These are phyloP conservation scores for Lepiota venenata DNA, from an alignment of 768 basidiomycete species.

Conservation along the genomic window DNA sequence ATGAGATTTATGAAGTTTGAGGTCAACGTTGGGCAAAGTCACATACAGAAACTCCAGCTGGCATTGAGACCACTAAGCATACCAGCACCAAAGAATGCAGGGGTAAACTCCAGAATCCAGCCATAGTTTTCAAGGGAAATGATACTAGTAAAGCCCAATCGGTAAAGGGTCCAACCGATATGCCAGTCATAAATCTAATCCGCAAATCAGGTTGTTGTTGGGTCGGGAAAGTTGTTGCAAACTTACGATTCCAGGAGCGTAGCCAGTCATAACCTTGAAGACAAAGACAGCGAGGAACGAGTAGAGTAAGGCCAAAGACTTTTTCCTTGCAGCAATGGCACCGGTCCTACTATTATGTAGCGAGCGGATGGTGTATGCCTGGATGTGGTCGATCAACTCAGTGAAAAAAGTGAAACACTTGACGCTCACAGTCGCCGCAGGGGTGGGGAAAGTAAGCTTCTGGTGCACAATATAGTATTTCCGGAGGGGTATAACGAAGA, in stretches of 20 bases:
- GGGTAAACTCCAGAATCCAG: slow-evolving; percentile 52
- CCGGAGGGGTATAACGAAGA: slow-evolving; percentile 63
- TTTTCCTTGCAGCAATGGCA: slow-evolving; percentile 50
- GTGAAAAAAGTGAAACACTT: background rate
- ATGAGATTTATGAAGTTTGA: background rate
- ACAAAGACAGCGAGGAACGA: slow-evolving; percentile 45
- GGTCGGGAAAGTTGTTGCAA: background rate
- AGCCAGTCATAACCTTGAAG: slow-evolving; percentile 52
- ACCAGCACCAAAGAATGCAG: slow-evolving; percentile 58
- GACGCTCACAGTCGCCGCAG: slow-evolving; percentile 50
- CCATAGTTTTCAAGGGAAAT: slow-evolving; percentile 58
- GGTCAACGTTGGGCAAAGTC: background rate
- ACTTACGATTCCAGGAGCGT: slow-evolving; percentile 56
- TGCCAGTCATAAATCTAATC: slow-evolving; percentile 60
- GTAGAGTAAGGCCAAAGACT: slow-evolving; percentile 46
- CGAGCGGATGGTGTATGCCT: slow-evolving; percentile 62
- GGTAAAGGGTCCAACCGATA: slow-evolving; percentile 56
- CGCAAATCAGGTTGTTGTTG: background rate
- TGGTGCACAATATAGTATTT: slow-evolving; percentile 62
- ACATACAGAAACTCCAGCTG: slow-evolving; percentile 54
- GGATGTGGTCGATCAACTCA: background rate
- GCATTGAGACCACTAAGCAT: slow-evolving; percentile 57
- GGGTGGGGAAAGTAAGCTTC: slow-evolving; percentile 62
- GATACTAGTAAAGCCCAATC: slow-evolving; percentile 57
- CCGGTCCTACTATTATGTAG: slow-evolving; percentile 50